A percentile compares a stretch with the other conserved stretches of the same genome.
phyloP scores from a whole-genome alignment of 2,329 filamentous ascomycete species.

The Aspergillus pseudoviridinutans region DNA sequence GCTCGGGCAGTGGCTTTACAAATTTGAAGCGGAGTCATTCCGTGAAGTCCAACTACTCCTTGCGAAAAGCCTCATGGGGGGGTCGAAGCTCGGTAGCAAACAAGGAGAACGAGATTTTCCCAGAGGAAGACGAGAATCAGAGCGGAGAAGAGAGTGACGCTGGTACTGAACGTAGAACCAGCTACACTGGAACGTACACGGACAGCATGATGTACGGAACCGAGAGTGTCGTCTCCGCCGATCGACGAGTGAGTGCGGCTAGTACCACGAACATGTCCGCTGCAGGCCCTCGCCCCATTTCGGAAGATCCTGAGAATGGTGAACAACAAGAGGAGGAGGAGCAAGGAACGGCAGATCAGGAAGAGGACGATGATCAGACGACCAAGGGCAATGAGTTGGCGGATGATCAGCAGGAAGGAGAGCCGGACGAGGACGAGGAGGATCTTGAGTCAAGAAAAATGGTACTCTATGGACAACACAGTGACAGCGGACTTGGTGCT shows the following conservation, averaged over 20 bases:
- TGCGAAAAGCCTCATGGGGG: slow-evolving; percentile 69
- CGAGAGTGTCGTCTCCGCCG: slow-evolving; percentile 38
- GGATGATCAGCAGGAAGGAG: slow-evolving; percentile 15
- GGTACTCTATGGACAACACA: slow-evolving; percentile 25
- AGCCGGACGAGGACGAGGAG: slow-evolving; percentile 12
- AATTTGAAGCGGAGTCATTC: slow-evolving; percentile 75
- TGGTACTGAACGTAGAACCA: slow-evolving; percentile 42
- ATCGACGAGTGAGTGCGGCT: slow-evolving; percentile 38
- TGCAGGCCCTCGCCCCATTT: slow-evolving; percentile 19
- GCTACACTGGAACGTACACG: slow-evolving; percentile 40
- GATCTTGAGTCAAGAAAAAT: slow-evolving; percentile 20
- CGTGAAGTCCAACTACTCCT: slow-evolving; percentile 59
- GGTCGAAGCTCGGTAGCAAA: slow-evolving; percentile 44
- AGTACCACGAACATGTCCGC: slow-evolving; percentile 36
- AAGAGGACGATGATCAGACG: slow-evolving; percentile 12
- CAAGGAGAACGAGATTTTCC: slow-evolving; percentile 61
- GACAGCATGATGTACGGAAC: slow-evolving; percentile 41
- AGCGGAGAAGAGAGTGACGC: slow-evolving; percentile 49
- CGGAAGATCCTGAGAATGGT: slow-evolving; percentile 19
- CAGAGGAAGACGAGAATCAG: slow-evolving; percentile 58
- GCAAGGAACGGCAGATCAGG: slow-evolving; percentile 6
- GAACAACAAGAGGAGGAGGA: slow-evolving; percentile 15
- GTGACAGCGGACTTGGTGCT: slow-evolving; percentile 28
- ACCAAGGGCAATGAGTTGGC: slow-evolving; percentile 13
- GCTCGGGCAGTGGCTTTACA: slow-evolving; percentile 41